Evolutionary conservation across 139 green algal genomes (phyloP), one percentile per base, ranked within the genome.

Genomic region (Coelastrella sp.): DNA sequence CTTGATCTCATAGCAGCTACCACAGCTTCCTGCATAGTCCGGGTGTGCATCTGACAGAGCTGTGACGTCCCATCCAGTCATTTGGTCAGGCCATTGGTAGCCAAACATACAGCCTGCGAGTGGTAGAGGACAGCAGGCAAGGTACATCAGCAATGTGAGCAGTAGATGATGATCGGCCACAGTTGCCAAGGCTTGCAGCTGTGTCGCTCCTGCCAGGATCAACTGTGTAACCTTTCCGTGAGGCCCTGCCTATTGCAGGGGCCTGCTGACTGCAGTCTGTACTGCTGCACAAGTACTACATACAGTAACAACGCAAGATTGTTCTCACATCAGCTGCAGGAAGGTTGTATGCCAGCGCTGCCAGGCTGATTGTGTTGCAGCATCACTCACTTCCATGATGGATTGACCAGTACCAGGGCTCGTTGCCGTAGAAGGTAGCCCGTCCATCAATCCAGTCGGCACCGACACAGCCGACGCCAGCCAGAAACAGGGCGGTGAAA

Each of bases 1-100:
- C 78, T 80, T 69, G 15, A 91, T 64, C 72, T 92, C 87, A 40
- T 92, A 92, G 88, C 89, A 92, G 15, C 63, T 74, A 41, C 88
- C 88, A 73, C 88, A 91, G 51, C 66, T 86, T 25, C 81, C 81
- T 0, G 43, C 25, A 64, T 89, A 92, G 19, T 89, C 86, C 5
- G 57, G 75, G 57, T 84, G 25, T 13, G 74, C 25, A 57, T 88
- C 83, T 9, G 53, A 63, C 45, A 90, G 48, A 1, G 87, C 87
- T 57, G 53, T 77, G 60, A 90, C 79, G 48, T 88, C 62, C 67
- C 53, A 85, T 45, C 82, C 87, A 6, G 83, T 88, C 69, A 57
- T 43, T 48, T 82, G 53, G 50, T 86, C 82, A 30, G 76, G 81
- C 67, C 74, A 85, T 5, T 68, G 71, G 67, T 90, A 88, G 35